Conservation (phyloP, 2,329 filamentous ascomycete genomes). For the Juglanconis oblonga region DNA sequence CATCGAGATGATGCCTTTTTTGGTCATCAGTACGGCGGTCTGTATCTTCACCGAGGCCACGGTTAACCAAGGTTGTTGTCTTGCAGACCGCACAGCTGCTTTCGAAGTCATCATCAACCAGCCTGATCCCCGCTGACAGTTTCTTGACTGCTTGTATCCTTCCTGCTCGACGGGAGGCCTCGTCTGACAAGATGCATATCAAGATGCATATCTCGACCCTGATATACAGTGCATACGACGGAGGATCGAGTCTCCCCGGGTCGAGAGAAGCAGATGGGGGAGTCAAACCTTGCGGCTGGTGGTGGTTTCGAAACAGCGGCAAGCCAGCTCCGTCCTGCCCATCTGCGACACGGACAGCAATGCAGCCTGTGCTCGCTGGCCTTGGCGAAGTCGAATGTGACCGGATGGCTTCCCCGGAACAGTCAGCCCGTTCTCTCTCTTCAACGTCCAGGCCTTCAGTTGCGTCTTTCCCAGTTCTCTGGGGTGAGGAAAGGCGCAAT, state of each 20-base stretch:
- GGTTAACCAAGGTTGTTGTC: too few species aligned
- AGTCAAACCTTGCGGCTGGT: not conserved
- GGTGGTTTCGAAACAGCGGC: conserved; percentile 6
- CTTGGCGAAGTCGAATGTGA: conserved; percentile 5
- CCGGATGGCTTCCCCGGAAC: conserved; percentile 5
- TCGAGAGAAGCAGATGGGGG: not conserved
- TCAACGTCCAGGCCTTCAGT: not conserved
- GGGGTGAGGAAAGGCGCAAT: not conserved
- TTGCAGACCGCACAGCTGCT: too few species aligned
- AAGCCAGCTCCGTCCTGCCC: conserved; percentile 1
- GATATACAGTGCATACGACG: conserved; percentile 8
- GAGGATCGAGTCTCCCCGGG: not conserved
- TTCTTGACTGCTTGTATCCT: too few species aligned
- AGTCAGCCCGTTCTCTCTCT: conserved; percentile 2
- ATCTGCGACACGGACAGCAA: conserved; percentile 13
- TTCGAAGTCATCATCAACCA: too few species aligned
- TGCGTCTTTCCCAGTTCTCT: too few species aligned
- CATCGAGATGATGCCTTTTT: too few species aligned
- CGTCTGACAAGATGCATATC: not conserved
- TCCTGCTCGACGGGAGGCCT: too few species aligned
- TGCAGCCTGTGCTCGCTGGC: conserved; percentile 6
- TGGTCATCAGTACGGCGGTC: too few species aligned
- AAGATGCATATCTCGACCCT: not conserved
- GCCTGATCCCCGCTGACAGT: too few species aligned
- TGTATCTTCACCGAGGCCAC: too few species aligned